Conservation (phyloP, 2,329 filamentous ascomycete species). For the Chrysoporthe deuterocubensis region DNA sequence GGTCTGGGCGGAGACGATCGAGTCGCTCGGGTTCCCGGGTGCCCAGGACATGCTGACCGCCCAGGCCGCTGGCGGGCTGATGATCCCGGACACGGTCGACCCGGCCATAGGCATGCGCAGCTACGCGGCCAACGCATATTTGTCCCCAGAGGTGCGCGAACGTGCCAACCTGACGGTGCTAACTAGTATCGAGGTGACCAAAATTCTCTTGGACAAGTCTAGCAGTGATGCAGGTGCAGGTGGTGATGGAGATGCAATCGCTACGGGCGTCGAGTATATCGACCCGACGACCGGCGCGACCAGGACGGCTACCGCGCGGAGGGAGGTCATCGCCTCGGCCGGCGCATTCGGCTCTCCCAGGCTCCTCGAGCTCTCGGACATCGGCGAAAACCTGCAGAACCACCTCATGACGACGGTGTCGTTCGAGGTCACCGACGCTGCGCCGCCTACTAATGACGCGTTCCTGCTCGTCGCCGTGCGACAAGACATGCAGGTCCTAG, state of each 20-base stretch:
- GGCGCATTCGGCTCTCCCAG: conserved; percentile 32
- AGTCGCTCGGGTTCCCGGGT: not conserved
- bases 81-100: no score
- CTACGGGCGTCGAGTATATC: conserved; percentile 7
- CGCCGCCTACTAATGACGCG: no score
- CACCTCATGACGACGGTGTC: conserved; percentile 30
- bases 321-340: conserved; percentile 33
- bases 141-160: conserved; percentile 13
- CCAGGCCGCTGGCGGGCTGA: no score
- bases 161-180: conserved; percentile 29
- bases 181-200: conserved; percentile 16
- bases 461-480: not conserved
- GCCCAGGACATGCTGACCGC: no score
- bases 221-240: no score
- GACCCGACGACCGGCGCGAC: not conserved
- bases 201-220: not conserved
- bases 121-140: conserved; percentile 30
- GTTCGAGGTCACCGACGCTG: conserved; percentile 37
- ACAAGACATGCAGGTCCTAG: conserved; percentile 6
- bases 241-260: not conserved
- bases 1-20: conserved; percentile 28
- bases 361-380: conserved; percentile 36
- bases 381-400: conserved; percentile 46
- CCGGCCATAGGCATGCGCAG: conserved; percentile 19
- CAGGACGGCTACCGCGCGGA: not conserved